Evolutionary conservation across 2,329 filamentous ascomycete genomes (phyloP).

Genomic region (Pseudopyricularia cyperi): DNA sequence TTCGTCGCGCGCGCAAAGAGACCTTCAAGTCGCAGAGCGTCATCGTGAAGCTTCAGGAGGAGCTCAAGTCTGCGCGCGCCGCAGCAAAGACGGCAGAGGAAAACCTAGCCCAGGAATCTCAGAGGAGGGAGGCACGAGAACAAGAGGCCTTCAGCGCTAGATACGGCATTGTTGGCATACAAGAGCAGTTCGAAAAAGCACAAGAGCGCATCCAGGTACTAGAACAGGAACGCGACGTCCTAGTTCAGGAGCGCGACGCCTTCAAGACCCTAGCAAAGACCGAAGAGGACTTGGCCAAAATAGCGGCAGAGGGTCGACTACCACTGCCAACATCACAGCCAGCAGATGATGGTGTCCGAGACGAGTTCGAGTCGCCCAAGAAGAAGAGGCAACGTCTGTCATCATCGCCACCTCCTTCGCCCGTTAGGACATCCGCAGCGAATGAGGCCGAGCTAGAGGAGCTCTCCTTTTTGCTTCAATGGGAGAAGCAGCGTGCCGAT

Average conservation of each 20-base stretch:
- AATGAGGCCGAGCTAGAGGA: conserved; percentile 48
- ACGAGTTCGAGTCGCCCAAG: conserved; percentile 50
- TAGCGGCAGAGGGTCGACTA: conserved; percentile 58
- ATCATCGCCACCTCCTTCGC: conserved; percentile 25
- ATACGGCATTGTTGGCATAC: conserved; percentile 49
- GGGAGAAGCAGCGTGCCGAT: conserved; percentile 50
- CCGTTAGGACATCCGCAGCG: conserved; percentile 40
- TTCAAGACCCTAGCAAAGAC: conserved; percentile 60
- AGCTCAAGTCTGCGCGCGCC: conserved; percentile 49
- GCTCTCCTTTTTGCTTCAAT: conserved; percentile 36
- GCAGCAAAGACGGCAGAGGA: conserved; percentile 43
- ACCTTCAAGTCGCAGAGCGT: conserved; percentile 61
- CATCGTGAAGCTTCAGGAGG: conserved; percentile 60
- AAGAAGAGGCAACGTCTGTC: conserved; percentile 32
- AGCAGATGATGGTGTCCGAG: conserved; percentile 32
- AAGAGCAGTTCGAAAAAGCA: conserved; percentile 54
- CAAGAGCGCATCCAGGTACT: conserved; percentile 50
- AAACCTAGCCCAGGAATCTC: conserved; percentile 48
- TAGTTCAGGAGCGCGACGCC: conserved; percentile 63
- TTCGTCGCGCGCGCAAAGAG: conserved; percentile 56
- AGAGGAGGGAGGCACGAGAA: conserved; percentile 46
- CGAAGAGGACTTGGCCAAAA: conserved; percentile 54
- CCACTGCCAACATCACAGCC: conserved; percentile 41
- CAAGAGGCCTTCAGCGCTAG: conserved; percentile 57
- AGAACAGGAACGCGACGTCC: conserved; percentile 52